Conservation (phyloP, 495 filamentous ascomycete genomes). For the Trichocladium uniseriatum region DNA sequence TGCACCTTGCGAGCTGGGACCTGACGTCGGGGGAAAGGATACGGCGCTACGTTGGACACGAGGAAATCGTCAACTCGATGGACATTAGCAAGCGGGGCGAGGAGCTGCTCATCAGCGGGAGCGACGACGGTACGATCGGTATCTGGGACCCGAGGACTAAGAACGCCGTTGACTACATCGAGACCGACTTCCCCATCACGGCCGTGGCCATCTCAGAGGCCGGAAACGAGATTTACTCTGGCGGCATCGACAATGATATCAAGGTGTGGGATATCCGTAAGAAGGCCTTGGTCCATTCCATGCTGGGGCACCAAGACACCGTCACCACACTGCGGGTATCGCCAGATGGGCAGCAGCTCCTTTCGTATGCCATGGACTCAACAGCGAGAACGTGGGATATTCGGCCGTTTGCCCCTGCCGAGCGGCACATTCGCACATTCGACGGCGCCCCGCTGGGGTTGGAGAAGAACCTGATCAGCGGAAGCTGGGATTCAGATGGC, state of each 20-base stretch:
- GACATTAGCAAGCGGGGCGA: constrained; percentile 82
- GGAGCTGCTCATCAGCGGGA: constrained; percentile 78
- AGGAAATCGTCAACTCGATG: constrained; percentile 85
- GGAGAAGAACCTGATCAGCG: constrained; percentile 86
- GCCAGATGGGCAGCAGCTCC: constrained; percentile 79
- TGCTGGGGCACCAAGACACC: constrained; percentile 86
- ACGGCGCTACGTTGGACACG: constrained; percentile 84
- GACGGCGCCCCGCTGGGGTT: constrained; percentile 79
- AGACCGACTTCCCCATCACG: constrained; percentile 89
- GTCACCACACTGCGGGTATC: constrained; percentile 83
- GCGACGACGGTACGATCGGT: constrained; percentile 87
- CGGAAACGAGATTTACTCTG: constrained; percentile 90
- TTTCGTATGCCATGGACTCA: constrained; percentile 89
- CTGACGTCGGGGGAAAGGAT: constrained; percentile 78
- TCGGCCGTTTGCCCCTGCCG: constrained; percentile 80
- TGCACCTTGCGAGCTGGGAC: constrained; percentile 90
- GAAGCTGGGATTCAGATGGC: constrained; percentile 84
- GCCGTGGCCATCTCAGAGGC: constrained; percentile 84
- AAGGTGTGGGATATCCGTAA: constrained; percentile 96
- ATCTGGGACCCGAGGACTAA: constrained; percentile 97
- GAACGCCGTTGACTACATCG: constrained; percentile 73
- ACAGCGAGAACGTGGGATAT: constrained; percentile 96
- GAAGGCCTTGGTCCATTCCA: constrained; percentile 73
- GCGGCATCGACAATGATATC: constrained; percentile 94
- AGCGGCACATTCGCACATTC: constrained; percentile 74